These are phyloP conservation scores for Peniophora sp. DNA, from an alignment of 1,284 basidiomycete species.

Conservation along the genomic window DNA sequence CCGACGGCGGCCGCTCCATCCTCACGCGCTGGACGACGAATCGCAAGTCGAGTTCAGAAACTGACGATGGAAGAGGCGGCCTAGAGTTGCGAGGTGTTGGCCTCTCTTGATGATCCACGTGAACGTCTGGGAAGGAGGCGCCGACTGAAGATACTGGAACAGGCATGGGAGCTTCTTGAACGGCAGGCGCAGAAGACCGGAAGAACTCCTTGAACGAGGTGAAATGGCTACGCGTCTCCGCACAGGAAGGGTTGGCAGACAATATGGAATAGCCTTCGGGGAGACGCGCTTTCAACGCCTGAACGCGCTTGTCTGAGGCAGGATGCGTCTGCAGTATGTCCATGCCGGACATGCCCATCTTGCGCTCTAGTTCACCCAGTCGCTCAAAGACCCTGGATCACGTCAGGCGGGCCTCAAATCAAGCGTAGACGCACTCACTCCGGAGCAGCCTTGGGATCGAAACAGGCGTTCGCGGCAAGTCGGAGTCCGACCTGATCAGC, in stretches of 20 bases:
- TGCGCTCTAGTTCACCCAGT: constrained; percentile 44
- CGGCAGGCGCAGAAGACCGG: not conserved
- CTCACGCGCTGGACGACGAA: no score
- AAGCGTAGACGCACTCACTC: constrained; percentile 35
- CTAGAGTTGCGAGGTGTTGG: no score
- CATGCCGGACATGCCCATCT: constrained; percentile 20
- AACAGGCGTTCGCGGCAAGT: constrained; percentile 75
- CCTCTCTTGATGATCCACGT: no score
- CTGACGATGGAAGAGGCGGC: no score
- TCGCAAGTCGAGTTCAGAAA: no score
- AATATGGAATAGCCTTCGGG: constrained; percentile 42
- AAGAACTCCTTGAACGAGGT: not conserved
- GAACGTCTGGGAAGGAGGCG: no score
- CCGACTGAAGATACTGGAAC: no score
- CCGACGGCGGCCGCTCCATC: no score
- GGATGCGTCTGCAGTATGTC: constrained; percentile 76
- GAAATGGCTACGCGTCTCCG: not conserved
- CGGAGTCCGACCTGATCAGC: constrained; percentile 74
- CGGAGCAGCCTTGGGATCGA: constrained; percentile 68
- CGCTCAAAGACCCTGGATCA: constrained; percentile 57
- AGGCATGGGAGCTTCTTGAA: no score
- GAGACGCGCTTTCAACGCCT: constrained; percentile 49
- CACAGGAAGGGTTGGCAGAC: not conserved
- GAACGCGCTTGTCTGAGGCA: constrained; percentile 54
- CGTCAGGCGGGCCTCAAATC: constrained; percentile 5